A percentile compares a stretch with the other conserved stretches of the same genome.
phyloP scores from a whole-genome alignment of 2,329 filamentous ascomycete genomes.

The Fusarium tjaetaba region DNA sequence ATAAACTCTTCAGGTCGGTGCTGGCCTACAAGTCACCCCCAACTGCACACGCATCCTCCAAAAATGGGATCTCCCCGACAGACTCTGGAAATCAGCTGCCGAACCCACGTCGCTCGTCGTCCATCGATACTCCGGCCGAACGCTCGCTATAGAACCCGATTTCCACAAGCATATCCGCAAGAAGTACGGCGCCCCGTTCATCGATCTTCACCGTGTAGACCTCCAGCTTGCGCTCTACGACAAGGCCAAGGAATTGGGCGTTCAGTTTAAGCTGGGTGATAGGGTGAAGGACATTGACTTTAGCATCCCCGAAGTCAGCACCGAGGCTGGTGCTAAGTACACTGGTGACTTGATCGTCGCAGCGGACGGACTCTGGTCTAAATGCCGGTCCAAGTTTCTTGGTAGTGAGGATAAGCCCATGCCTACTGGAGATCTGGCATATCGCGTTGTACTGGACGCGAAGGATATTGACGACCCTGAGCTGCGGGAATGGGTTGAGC shows the following conservation, averaged over 20 bases:
- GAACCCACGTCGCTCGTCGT: conserved; percentile 61
- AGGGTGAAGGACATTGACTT: conserved; percentile 60
- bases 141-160: conserved; percentile 60
- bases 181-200: conserved; percentile 67
- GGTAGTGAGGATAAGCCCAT: conserved; percentile 58
- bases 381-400: conserved; percentile 61
- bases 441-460: conserved; percentile 66
- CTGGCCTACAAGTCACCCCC: conserved; percentile 63
- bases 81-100: conserved; percentile 51
- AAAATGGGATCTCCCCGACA: conserved; percentile 59
- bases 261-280: conserved; percentile 59
- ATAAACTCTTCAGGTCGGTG: conserved; percentile 49
- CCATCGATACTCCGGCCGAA: conserved; percentile 61
- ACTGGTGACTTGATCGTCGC: conserved; percentile 57
- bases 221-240: conserved; percentile 64
- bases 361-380: conserved; percentile 72
- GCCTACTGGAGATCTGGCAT: conserved; percentile 72
- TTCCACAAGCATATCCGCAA: conserved; percentile 63
- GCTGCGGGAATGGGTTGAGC: conserved; percentile 62
- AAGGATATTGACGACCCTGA: conserved; percentile 62
- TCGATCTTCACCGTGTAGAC: conserved; percentile 71
- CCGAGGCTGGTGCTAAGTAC: conserved; percentile 50
- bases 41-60: conserved; percentile 61
- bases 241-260: conserved; percentile 63
- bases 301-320: conserved; percentile 53